phyloP scores from a whole-genome alignment of 2,329 filamentous ascomycete species.

The Alternaria gaisen region DNA sequence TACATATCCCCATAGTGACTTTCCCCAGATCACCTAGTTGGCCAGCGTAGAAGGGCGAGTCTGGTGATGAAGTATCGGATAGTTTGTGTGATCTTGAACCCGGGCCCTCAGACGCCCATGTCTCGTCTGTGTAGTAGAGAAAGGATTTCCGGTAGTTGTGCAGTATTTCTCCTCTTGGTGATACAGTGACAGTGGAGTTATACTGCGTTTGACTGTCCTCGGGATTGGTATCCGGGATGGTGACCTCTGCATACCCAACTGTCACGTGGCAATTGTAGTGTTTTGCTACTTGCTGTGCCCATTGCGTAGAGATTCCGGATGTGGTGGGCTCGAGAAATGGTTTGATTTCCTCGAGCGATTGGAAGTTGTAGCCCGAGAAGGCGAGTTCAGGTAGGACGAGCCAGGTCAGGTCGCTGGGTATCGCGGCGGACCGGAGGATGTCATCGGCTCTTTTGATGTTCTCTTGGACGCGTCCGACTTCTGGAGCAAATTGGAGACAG shows the following conservation, averaged over 20 bases:
- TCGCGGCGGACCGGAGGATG: constrained; percentile 63
- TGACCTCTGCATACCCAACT: constrained; percentile 75
- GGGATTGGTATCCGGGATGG: constrained; percentile 33
- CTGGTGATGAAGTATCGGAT: constrained; percentile 27
- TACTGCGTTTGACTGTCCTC: constrained; percentile 54
- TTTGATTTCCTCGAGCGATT: constrained; percentile 70
- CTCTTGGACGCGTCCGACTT: constrained; percentile 73
- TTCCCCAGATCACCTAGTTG: constrained; percentile 47
- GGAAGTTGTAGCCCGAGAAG: constrained; percentile 84
- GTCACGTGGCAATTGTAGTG: constrained; percentile 73
- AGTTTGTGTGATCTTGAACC: constrained; percentile 32
- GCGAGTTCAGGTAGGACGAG: constrained; percentile 80
- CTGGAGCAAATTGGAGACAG: constrained; percentile 76
- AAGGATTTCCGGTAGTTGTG: constrained; percentile 71
- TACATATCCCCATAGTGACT: constrained; percentile 60
- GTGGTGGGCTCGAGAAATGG: constrained; percentile 74
- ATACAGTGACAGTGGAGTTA: constrained; percentile 68
- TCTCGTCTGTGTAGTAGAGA: constrained; percentile 73
- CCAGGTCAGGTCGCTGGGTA: constrained; percentile 65
- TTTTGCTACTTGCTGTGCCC: constrained; percentile 73
- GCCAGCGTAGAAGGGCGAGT: constrained; percentile 49
- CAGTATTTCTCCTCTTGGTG: constrained; percentile 63
- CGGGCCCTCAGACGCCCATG: constrained; percentile 66
- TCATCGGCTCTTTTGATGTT: constrained; percentile 75
- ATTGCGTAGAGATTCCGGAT: constrained; percentile 73